Base-by-base conservation (phyloP, 2,329 filamentous ascomycete genomes). In the Fusarium citri region DNA sequence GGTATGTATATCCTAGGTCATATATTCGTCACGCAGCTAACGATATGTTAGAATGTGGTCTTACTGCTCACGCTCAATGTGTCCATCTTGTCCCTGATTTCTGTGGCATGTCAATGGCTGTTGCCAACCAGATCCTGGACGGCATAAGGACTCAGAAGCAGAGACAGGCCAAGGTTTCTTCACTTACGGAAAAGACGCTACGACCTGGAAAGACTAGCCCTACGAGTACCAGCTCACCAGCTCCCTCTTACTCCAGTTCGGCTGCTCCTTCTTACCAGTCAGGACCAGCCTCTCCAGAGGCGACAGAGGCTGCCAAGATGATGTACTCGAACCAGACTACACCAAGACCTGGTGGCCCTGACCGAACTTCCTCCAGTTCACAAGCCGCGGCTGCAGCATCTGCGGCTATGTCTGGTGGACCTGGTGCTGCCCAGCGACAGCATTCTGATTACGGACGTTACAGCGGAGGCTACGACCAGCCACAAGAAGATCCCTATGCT, bases 81-180 rank as follows among this genome's bases (percentile, higher is more conserved):
- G 93, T 94, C 22, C 96, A 99, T 80, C 88, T 99, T 72, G 95
- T 99, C 31, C 96, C 96, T 22, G 96, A 99, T 80, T 99, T 99
- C 82, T 99, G 96, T 79, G 96, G 96, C 74, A 99, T 99, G 94
- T 97, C 94, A 28, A 98, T 98, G 96, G 92, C 96, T 60, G 92
- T 93, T 40, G 96, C 96, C 45, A 98, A 98, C 79, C 90, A 97
- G 77, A 98, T 99, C 71, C 81, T 98, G 57, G 91, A 94, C 69
- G 93, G 94, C 51, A 92, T 98, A 73, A 89, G 93, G 76, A 90
- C 89, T 51, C 91, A 92, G 64, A 97, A 94, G 82, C 89, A 90
- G 63, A 81, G 84, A 51, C 85, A 92, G 80, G 84, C 85, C 55
- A 87, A 89, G 78, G 82, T 81, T 0, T 81, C 84, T 2, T 87